Conservation (phyloP, 495 filamentous ascomycete species). For the Talaromyces trachyspermus region DNA sequence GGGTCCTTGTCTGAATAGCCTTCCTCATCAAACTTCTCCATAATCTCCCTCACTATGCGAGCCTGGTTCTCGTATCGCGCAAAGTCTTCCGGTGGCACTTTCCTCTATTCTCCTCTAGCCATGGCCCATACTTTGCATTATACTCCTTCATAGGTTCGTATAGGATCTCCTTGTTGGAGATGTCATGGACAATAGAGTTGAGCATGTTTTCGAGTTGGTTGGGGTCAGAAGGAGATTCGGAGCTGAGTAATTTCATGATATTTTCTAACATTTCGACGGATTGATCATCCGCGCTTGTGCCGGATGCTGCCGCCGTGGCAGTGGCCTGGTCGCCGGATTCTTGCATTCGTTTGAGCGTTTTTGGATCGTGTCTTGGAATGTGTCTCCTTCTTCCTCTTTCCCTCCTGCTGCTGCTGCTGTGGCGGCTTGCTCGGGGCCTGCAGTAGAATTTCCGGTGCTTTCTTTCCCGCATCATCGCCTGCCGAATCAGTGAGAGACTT, state of each 20-base stretch:
- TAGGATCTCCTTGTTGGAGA: conserved; percentile 95
- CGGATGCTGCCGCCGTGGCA: conserved; percentile 54
- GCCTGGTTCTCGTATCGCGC: conserved; percentile 77
- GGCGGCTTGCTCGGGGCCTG: conserved; percentile 26
- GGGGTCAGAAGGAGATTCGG: conserved; percentile 53
- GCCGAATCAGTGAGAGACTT: conserved; percentile 63
- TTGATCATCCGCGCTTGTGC: conserved; percentile 37
- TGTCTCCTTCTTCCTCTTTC: conserved; percentile 32
- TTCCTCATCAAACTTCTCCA: conserved; percentile 73
- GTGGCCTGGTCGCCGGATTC: conserved; percentile 73
- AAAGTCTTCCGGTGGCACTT: conserved; percentile 59
- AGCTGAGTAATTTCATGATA: conserved; percentile 73
- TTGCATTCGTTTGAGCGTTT: conserved; percentile 93
- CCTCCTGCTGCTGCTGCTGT: conserved; percentile 15
- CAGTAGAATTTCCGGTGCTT: conserved; percentile 60
- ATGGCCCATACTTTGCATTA: conserved; percentile 79
- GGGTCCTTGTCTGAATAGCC: conserved; percentile 74
- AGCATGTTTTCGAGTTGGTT: conserved; percentile 91
- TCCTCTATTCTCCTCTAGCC: conserved; percentile 74
- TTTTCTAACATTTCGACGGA: conserved; percentile 76
- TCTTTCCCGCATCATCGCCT: conserved; percentile 57
- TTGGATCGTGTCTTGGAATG: conserved; percentile 85
- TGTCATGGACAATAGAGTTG: conserved; percentile 95
- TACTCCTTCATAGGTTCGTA: conserved; percentile 99
- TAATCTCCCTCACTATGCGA: conserved; percentile 75